Evolutionary conservation across 352 stramenopile species (phyloP).

Genomic region (Pythium plurisporium): DNA sequence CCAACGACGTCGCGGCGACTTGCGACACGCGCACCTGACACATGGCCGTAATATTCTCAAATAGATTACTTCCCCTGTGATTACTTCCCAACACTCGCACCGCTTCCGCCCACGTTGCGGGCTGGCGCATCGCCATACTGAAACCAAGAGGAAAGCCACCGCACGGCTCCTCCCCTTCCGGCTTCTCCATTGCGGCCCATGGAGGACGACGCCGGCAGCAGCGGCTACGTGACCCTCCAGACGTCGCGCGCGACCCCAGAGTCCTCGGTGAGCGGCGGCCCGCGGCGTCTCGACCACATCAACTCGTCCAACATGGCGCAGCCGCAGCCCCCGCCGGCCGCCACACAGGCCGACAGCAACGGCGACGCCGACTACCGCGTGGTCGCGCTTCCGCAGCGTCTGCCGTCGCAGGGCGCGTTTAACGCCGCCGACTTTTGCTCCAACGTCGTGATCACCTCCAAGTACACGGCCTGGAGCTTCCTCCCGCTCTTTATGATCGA

Average conservation of each 20-base stretch:
- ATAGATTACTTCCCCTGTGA: neutral
- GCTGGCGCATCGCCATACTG: neutral
- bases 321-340: constrained; percentile 4
- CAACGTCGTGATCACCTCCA: constrained; percentile 91
- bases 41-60: neutral
- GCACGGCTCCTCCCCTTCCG: neutral
- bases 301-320: neutral
- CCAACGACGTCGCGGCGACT: neutral
- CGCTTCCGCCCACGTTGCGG: neutral
- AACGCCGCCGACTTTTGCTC: constrained; percentile 41
- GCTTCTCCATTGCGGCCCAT: neutral
- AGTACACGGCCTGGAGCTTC: constrained; percentile 88
- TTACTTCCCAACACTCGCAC: neutral
- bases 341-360: neutral
- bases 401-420: constrained; percentile 18
- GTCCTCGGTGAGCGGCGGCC: neutral
- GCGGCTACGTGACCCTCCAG: constrained; percentile 28
- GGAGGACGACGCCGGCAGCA: constrained; percentile 15
- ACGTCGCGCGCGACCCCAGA: constrained; percentile 24
- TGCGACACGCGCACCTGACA: neutral
- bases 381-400: constrained; percentile 39
- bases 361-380: constrained; percentile 46
- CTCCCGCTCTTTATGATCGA: constrained; percentile 91
- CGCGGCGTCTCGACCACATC: constrained; percentile 12
- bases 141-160: constrained; percentile 1